Percentiles rank a stretch among this genome's conserved stretches.
Evolutionary conservation across 2,329 filamentous ascomycete genomes (phyloP).

Genomic region (Orbilia quercus): DNA sequence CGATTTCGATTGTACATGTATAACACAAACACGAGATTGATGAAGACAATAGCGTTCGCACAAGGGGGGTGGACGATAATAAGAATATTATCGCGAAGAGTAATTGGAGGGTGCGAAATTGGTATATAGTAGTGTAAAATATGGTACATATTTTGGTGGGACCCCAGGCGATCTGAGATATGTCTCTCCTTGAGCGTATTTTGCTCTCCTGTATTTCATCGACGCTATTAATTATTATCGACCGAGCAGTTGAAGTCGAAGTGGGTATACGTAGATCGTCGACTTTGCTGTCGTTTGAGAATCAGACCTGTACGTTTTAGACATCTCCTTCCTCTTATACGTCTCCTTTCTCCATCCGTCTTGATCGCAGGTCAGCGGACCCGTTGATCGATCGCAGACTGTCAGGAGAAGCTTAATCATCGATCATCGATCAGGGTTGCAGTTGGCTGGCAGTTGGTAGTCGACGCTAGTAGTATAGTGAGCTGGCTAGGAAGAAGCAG

Average conservation of each 20-base stretch:
- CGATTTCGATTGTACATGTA: constrained; percentile 47
- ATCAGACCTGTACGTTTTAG: not conserved
- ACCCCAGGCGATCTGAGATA: not conserved
- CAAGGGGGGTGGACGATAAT: constrained; percentile 1
- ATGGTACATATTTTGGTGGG: not conserved
- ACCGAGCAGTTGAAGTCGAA: too few relatives aligned
- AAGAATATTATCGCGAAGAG: not conserved
- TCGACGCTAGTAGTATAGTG: too few relatives aligned
- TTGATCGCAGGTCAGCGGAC: constrained; percentile 17
- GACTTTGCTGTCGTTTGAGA: constrained; percentile 13
- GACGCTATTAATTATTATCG: not conserved
- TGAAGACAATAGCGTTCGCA: not conserved
- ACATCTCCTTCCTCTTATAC: not conserved
- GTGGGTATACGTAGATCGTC: not conserved
- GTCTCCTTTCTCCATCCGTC: constrained; percentile 39
- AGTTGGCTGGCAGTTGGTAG: constrained; percentile 15
- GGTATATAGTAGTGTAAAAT: not conserved
- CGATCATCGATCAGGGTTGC: not conserved
- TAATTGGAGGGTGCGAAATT: not conserved
- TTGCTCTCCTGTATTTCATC: not conserved
- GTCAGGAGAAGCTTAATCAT: constrained; percentile 11
- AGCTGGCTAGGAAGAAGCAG: not conserved
- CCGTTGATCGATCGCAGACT: constrained; percentile 16
- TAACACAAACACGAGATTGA: constrained; percentile 24
- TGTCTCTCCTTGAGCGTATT: not conserved